Evolutionary conservation across 257 asterid genomes (phyloP), one percentile per base, ranked within the genome.

Genomic region (Ehretia macrophylla): DNA sequence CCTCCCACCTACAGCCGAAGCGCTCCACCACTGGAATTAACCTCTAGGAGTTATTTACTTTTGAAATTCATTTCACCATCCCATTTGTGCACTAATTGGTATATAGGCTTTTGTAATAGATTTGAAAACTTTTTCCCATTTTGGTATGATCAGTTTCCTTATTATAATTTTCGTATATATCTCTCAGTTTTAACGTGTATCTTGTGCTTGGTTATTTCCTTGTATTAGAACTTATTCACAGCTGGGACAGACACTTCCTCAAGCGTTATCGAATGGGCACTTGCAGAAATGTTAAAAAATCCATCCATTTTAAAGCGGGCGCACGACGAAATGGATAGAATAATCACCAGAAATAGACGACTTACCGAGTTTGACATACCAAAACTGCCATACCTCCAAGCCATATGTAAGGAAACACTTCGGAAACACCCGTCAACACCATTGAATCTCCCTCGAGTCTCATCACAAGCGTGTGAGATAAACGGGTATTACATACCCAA

Each of bases 191-290:
- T 46, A 18, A 23, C 32, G 11, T 18, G 11, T 18, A 18, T 18
- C 35, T 51, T 18, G 12, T 51, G 14, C 56, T 51, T 23, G 32
- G 10, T 11, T 45, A 27, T 8, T 17, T 39, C 13, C 27, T 13
- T 58, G 17, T 14, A 17, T 62, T 54, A 78, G 85, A 76, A 81
- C 68, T 60, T 81, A 68, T 73, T 81, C 17, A 66, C 70, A 0
- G 83, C 83, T 5, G 81, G 88, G 10, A 77, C 80, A 8, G 85
- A 81, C 62, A 78, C 85, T 16, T 75, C 85, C 1, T 76, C 88
- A 4, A 79, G 85, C 32, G 27, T 23, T 11, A 55, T 76, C 19
- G 88, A 81, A 56, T 81, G 88, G 88, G 83, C 81, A 17, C 61
- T 79, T 0, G 68, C 83, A 0, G 85, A 81, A 69, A 70, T 81